Base-by-base conservation (phyloP, 1,284 basidiomycete species). In the Ceratobasidium sp. region DNA sequence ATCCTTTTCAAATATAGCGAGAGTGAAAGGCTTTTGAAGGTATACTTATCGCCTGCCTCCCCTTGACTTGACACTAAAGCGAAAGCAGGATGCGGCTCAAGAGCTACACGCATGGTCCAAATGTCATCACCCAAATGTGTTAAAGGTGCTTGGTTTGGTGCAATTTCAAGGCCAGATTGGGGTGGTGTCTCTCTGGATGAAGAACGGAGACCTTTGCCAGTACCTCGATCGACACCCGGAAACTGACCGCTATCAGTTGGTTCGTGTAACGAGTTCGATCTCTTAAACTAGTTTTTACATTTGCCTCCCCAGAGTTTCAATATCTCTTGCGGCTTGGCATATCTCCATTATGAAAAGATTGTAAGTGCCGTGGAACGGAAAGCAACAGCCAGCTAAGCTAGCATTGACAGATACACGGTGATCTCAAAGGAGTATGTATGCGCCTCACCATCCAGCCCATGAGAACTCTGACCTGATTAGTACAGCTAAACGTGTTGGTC, bases 181-280 rank as follows among this genome's bases (percentile, higher is more conserved):
- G 2, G 60, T 71, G 67, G 67, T 71, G 1, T 57, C 66, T 2
- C 53, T 19, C 0, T 69, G 66, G 66, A 59, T 59, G 24, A 24
- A 57, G 41, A 59, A 71, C 29, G 67, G 67, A 3, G 29, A 36
- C 41, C 45, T 59, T 5, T 9, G 22, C 1, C 4, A 22, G 8
- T 59, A 57, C 41, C 36, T 71, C 27, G 15, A 19, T 14, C 41
- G 22, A 17, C 54, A 60, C 19, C 44, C 41, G 2, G 44, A 8
- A 14, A 27, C 24, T 22, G 24, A 71, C 24, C 67, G 41, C 14
- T 48, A 45, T 45, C 15, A 50, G n/a, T 15, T 71, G 67, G 54
- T 59, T 27, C n/a, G 51, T 24, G 36, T 27, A 3, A 14, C 9
- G 19, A 41, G 7, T 14, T 17, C 33, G 9, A 36, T 27, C 3